Conservation (phyloP, 2,329 filamentous ascomycete species). For the Lachnellula arida region DNA sequence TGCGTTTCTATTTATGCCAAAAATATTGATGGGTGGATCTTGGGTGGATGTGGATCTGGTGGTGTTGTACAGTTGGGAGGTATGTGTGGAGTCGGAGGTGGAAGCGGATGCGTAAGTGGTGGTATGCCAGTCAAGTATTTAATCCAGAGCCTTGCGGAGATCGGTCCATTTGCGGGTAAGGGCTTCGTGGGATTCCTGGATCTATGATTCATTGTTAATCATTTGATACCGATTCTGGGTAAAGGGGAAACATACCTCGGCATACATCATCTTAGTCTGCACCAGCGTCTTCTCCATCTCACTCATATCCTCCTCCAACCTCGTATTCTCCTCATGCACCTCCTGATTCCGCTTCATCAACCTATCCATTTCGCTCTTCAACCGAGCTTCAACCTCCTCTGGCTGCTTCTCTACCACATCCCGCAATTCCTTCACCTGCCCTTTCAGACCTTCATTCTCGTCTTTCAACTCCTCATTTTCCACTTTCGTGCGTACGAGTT, state of each 20-base stretch:
- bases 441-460: slow-evolving; percentile 80
- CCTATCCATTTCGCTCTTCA: slow-evolving; percentile 81
- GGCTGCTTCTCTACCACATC: slow-evolving; percentile 87
- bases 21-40: no score
- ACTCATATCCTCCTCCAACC: slow-evolving; percentile 80
- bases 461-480: slow-evolving; percentile 88
- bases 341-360: slow-evolving; percentile 90
- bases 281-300: slow-evolving; percentile 93
- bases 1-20: no score
- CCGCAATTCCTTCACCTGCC: slow-evolving; percentile 80
- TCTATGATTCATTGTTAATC: slow-evolving; percentile 40
- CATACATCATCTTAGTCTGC: slow-evolving; percentile 89
- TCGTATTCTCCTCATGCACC: slow-evolving; percentile 88
- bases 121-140: not conserved
- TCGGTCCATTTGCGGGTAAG: slow-evolving; percentile 75
- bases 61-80: slow-evolving; percentile 13
- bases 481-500: slow-evolving; percentile 87
- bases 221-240: slow-evolving; percentile 1
- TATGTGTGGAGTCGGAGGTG: not conserved
- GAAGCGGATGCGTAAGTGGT: not conserved
- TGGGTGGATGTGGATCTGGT: no score
- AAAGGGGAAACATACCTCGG: slow-evolving; percentile 63
- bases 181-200: slow-evolving; percentile 66
- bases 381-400: slow-evolving; percentile 74
- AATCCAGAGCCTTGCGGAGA: slow-evolving; percentile 51